A percentile compares a stretch with the other conserved stretches of the same genome.
phyloP scores from a whole-genome alignment of 495 filamentous ascomycete genomes.

The Aspergillus bridgeri region DNA sequence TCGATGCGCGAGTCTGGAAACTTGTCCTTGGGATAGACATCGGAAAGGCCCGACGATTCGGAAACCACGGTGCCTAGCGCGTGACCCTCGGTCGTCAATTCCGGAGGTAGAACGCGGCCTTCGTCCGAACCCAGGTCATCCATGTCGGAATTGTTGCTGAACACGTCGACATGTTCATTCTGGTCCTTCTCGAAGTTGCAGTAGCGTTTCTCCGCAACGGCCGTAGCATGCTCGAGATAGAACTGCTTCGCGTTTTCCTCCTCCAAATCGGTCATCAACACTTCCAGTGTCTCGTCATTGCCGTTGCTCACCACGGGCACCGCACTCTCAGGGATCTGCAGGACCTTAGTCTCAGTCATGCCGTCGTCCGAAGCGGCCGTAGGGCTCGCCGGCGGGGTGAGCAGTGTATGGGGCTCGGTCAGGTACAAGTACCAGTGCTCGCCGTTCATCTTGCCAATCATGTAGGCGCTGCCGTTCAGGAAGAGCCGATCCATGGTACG shows the following conservation, averaged over 20 bases:
- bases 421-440: conserved; percentile 99
- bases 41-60: conserved; percentile 82
- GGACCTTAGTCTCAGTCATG: conserved; percentile 66
- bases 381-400: conserved; percentile 85
- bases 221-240: conserved; percentile 89
- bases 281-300: conserved; percentile 89
- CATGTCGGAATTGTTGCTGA: conserved; percentile 71
- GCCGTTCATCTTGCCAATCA: conserved; percentile 99
- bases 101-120: conserved; percentile 60
- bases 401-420: conserved; percentile 74
- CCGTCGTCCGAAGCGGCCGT: conserved; percentile 41
- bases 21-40: conserved; percentile 78
- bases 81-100: conserved; percentile 88
- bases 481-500: conserved; percentile 86
- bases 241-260: conserved; percentile 92
- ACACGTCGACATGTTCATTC: conserved; percentile 70
- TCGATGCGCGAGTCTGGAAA: conserved; percentile 95
- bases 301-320: conserved; percentile 40
- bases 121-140: conserved; percentile 54
- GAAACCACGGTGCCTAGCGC: conserved; percentile 91
- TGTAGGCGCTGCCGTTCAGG: conserved; percentile 91
- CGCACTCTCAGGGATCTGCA: conserved; percentile 46
- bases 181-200: conserved; percentile 46
- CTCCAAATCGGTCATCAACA: conserved; percentile 98
- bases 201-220: conserved; percentile 77